These are phyloP conservation scores for Fusarium papillatum DNA, from an alignment of 2,329 filamentous ascomycete species.

Conservation along the genomic window DNA sequence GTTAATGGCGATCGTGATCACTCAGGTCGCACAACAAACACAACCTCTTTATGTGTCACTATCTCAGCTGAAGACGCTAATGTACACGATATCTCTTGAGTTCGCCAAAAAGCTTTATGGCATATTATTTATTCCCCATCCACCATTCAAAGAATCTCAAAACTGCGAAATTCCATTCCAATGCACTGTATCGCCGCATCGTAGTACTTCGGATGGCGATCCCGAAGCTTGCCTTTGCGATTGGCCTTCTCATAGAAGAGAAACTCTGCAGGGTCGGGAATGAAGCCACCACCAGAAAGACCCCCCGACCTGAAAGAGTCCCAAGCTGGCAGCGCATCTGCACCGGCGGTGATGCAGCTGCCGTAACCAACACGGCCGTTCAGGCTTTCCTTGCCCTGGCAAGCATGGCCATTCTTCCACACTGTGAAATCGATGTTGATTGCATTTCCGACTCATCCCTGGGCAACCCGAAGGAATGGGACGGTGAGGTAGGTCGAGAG, in stretches of 20 bases:
- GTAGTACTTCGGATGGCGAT: background rate
- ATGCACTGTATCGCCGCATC: background rate
- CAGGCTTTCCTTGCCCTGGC: background rate
- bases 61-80: background rate
- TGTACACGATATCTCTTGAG: background rate
- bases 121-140: background rate
- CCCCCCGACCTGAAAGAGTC: background rate
- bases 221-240: background rate
- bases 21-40: background rate
- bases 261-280: background rate
- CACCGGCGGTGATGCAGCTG: background rate
- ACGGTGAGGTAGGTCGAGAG: background rate
- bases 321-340: background rate
- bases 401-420: background rate
- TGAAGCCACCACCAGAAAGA: background rate
- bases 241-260: background rate
- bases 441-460: background rate
- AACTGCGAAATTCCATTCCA: background rate
- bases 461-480: background rate
- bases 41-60: background rate
- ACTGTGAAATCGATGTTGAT: background rate
- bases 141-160: background rate
- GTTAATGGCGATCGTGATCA: background rate
- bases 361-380: background rate
- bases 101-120: background rate